Base-by-base conservation (phyloP, 441 rosid species). In the Aquilaria agallochum region DNA sequence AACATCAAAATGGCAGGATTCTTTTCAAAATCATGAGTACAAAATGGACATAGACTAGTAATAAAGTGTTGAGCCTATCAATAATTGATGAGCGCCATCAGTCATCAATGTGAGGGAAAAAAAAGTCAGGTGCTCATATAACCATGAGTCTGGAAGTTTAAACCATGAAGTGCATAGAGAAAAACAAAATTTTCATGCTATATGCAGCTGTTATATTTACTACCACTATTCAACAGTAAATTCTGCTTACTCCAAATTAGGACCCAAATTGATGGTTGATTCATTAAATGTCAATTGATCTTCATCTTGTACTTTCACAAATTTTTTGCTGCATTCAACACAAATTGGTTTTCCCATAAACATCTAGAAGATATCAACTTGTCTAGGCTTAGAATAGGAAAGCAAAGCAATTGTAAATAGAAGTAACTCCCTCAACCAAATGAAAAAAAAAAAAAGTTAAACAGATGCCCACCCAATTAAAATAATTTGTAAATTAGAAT, bases 331-430 rank as follows among this genome's bases (percentile, higher is more conserved):
- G 11, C 78, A 80, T 58, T 84, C 87, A 56, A 87, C 78, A 64
- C 92, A 74, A 62, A 88, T 59, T 48, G 89, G 90, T 63, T 92
- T 80, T 69, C 97, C 96, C 85, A 79, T 76, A 42, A 91, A 80
- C 30, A 62, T 73, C 97, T 91, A 77, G 64, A 71, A 55, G 34
- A 20, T 20, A 62, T 55, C 44, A 64, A 48, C 34, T 67, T 65
- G 50, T 62, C 62, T 68, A 10, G 51, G 52, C 4, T 34, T 34
- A 34, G 40, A 34, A 34, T 2, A 34, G 40, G 40, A 6, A 34
- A 6, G 40, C 6, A 34, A 34, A 34, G 40, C 40, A 34, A 34
- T 34, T 34, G 40, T 6, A 34, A 6, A 34, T 34, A 0, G 40
- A 34, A 61, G 57, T 53, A 31, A 60, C 9, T 15, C 31, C 48